phyloP scores from a whole-genome alignment of 202 grass and related monocot genomes.

The Bolboschoenoplectus hybrid region DNA sequence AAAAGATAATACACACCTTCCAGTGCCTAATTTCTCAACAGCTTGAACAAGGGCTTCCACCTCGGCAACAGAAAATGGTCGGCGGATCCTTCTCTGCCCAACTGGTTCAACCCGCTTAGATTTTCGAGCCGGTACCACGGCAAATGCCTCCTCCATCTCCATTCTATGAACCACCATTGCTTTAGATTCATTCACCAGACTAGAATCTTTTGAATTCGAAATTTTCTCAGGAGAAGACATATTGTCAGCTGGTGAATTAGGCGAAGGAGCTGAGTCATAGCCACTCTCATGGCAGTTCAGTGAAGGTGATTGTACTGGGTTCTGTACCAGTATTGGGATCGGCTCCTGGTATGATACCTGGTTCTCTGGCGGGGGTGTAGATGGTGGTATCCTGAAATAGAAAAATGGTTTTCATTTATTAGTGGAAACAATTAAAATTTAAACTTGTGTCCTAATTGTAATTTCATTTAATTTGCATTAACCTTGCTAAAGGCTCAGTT shows the following conservation, averaged over 20 bases:
- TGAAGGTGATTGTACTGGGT: conserved; percentile 37
- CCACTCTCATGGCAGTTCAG: conserved; percentile 69
- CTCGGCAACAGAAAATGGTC: conserved; percentile 91
- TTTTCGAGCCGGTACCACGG: conserved; percentile 57
- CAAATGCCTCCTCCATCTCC: conserved; percentile 50
- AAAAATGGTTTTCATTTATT: conserved; percentile 25
- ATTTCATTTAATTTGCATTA: conserved; percentile 28
- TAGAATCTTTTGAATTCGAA: conserved; percentile 52
- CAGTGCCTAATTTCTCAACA: conserved; percentile 98
- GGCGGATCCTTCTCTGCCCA: conserved; percentile 81
- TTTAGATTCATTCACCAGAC: conserved; percentile 42
- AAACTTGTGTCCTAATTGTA: not conserved
- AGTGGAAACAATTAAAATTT: conserved; percentile 14
- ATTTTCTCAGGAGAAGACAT: conserved; percentile 63
- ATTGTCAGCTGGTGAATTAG: conserved; percentile 38
- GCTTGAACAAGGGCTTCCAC: conserved; percentile 94
- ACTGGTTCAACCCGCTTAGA: conserved; percentile 68
- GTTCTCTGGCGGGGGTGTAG: conserved; percentile 23
- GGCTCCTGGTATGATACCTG: conserved; percentile 34
- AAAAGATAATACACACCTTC: conserved; percentile 67
- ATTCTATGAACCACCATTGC: conserved; percentile 44
- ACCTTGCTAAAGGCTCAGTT: conserved; percentile 83
- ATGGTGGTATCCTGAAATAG: conserved; percentile 24
- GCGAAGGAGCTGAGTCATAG: conserved; percentile 69
- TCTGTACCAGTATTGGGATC: not conserved